Evolutionary conservation across 2,329 filamentous ascomycete genomes (phyloP).

Genomic region (Xylariaceae sp.): DNA sequence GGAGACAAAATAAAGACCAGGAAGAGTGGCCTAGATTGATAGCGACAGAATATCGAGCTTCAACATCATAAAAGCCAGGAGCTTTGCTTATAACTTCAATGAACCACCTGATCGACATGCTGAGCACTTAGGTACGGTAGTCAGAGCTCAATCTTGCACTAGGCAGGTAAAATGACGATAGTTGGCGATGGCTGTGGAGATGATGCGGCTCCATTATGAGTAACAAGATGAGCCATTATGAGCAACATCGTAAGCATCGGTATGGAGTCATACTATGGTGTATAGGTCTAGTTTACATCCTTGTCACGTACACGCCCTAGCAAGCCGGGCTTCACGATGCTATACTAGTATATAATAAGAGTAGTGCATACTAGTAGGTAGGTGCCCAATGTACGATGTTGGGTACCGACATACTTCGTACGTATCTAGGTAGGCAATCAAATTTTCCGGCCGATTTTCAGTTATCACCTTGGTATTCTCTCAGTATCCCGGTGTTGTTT

Average conservation of each 20-base stretch:
- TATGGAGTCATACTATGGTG: not conserved
- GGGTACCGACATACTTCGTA: too few relatives aligned
- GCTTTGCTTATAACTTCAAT: not conserved
- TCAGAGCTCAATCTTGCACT: not conserved
- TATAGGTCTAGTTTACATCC: too few relatives aligned
- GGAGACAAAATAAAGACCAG: not conserved
- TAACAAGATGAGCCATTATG: not conserved
- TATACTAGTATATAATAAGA: too few relatives aligned
- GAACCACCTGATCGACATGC: not conserved
- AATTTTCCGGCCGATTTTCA: too few relatives aligned
- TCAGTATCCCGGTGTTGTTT: too few relatives aligned
- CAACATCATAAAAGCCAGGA: not conserved
- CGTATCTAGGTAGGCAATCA: too few relatives aligned
- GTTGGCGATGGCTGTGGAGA: not conserved
- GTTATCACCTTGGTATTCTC: too few relatives aligned
- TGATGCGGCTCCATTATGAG: not conserved
- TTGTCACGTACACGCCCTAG: too few relatives aligned
- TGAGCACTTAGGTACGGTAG: not conserved
- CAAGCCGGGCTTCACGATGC: too few relatives aligned
- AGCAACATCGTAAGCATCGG: not conserved
- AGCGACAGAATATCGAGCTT: not conserved
- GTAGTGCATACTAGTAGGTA: too few relatives aligned
- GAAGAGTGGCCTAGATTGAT: too few relatives aligned
- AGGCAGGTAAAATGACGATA: not conserved
- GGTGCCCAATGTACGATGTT: too few relatives aligned